A percentile compares a stretch with the other conserved stretches of the same genome.
These are phyloP conservation scores for Kwoniella shivajii DNA, from an alignment of 1,284 basidiomycete species.

Conservation along the genomic window DNA sequence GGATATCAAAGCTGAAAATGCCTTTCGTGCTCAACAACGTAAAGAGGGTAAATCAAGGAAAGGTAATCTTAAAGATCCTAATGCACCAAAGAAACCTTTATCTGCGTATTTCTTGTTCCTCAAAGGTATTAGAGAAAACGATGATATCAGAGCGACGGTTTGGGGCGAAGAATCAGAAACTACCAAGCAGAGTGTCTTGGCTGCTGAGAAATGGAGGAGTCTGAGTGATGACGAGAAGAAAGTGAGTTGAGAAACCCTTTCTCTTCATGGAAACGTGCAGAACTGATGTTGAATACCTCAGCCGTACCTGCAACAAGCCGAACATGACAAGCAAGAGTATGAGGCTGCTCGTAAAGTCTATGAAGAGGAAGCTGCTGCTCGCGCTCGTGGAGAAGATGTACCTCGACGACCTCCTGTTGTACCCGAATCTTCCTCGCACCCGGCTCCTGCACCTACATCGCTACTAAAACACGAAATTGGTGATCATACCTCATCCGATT, in stretches of 20 bases:
- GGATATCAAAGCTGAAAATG: conserved; percentile 92
- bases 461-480: conserved; percentile 11
- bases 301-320: conserved; percentile 87
- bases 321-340: conserved; percentile 89
- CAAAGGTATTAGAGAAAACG: conserved; percentile 75
- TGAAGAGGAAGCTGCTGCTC: conserved; percentile 40
- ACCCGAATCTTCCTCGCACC: conserved; percentile 7
- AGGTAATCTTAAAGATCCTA: conserved; percentile 94
- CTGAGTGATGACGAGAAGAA: conserved; percentile 90
- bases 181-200: conserved; percentile 90
- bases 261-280: too few species aligned
- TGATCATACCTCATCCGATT: conserved; percentile 5
- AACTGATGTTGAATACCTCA: conserved; percentile 44
- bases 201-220: conserved; percentile 86
- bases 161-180: conserved; percentile 94
- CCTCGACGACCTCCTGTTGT: conserved; percentile 21
- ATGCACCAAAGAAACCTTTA: conserved; percentile 93
- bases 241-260: conserved; percentile 57
- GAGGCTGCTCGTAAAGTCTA: conserved; percentile 59
- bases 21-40: conserved; percentile 84
- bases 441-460: conserved; percentile 9
- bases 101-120: conserved; percentile 95
- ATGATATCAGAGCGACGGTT: conserved; percentile 70
- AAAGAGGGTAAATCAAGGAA: conserved; percentile 90
- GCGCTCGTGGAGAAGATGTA: conserved; percentile 40